Conservation (phyloP, 176 grass and related monocot species). For the Eragrostis curvula region DNA sequence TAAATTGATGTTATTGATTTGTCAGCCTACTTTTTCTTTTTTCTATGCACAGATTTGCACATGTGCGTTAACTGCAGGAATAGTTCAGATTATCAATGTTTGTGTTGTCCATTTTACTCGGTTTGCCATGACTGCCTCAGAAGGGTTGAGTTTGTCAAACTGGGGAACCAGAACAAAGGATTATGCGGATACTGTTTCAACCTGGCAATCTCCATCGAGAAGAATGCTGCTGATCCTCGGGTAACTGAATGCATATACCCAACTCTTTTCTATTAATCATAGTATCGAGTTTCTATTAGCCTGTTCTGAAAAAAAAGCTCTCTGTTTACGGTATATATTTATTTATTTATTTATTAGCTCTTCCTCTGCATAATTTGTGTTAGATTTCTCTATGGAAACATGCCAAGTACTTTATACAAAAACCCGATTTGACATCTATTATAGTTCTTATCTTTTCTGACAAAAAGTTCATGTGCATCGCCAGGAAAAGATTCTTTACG, state of each 20-base stretch:
- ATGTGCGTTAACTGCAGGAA: slow-evolving; percentile 64
- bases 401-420: slow-evolving; percentile 16
- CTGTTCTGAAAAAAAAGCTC: not conserved
- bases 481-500: slow-evolving; percentile 54
- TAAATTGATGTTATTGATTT: slow-evolving; percentile 24
- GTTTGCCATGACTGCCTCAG: slow-evolving; percentile 62
- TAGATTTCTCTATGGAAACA: slow-evolving; percentile 15
- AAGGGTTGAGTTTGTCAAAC: slow-evolving; percentile 63
- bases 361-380: slow-evolving; percentile 26
- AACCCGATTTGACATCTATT: slow-evolving; percentile 25
- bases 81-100: slow-evolving; percentile 62
- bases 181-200: slow-evolving; percentile 75
- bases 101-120: slow-evolving; percentile 72
- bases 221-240: slow-evolving; percentile 40
- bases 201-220: slow-evolving; percentile 50
- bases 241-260: slow-evolving; percentile 42
- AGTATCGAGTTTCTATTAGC: slow-evolving; percentile 10
- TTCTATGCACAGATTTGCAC: slow-evolving; percentile 68
- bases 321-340: slow-evolving; percentile 19
- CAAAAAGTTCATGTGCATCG: slow-evolving; percentile 37
- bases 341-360: not conserved
- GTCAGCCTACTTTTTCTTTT: slow-evolving; percentile 33
- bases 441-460: slow-evolving; percentile 37
- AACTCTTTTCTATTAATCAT: slow-evolving; percentile 33
- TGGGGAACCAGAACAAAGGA: slow-evolving; percentile 63